Evolutionary conservation across 2,329 filamentous ascomycete genomes (phyloP), one percentile per base, ranked within the genome.

Genomic region (Clarireedia hainanense): DNA sequence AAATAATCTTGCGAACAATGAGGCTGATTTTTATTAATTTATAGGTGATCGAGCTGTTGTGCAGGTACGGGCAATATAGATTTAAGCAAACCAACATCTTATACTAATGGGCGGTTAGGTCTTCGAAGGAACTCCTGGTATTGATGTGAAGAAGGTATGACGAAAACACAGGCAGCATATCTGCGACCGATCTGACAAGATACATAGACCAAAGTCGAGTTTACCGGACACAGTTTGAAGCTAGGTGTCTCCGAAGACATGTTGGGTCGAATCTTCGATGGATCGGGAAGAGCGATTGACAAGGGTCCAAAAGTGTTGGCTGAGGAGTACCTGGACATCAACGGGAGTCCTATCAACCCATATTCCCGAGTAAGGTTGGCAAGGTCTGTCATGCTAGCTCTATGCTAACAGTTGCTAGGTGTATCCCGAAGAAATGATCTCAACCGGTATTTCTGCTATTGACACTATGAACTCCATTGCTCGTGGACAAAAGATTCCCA

Each of bases 351-450:
- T 58, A 99, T 99, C 76, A 99, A 99, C 78, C 94, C 94, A 60
- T 97, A 94, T 78, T 92, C 91, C 59, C 85, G 94, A 79, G 92
- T 95, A 81, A 67, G 83, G n/a, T 24, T 69, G 37, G 51, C 51
- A 12, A 34, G 14, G 9, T 12, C n/a, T 17, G 23, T 4, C 6
- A 5, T 30, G 15, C 24, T 23, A 9, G 12, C 48, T 9, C 14
- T 14, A 27, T 57, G 24, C 46, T 56, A 50, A 58, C 12, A 4
- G 37, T 12, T 43, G 40, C 24, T 62, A 95, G 90, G 89, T 96
- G 65, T 99, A 99, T 72, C 94, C 94, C 69, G 94, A 99, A 78
- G 95, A 99, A 76, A 99, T 99, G 92, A 97, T 99, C 69, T 94
- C 92, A 37, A 99, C 94, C 48, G 94, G 94, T 84, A 99, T 99